These are phyloP conservation scores for Globisporangium iwayamae DNA, from an alignment of 352 stramenopile species.

Conservation along the genomic window DNA sequence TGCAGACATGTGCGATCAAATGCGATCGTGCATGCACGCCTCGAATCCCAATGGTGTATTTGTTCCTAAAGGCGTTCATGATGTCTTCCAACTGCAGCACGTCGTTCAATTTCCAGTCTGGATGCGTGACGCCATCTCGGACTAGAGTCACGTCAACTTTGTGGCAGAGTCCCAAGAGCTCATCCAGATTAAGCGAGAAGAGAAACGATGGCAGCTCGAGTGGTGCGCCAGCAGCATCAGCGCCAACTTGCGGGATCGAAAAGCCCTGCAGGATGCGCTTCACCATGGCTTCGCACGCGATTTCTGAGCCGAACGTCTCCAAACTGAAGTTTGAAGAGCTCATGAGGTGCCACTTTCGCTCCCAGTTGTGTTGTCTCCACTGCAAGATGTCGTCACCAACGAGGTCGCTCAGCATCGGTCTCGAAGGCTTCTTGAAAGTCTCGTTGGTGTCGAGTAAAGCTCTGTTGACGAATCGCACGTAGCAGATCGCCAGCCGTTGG, in stretches of 20 bases:
- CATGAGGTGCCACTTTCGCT: conserved; percentile 5
- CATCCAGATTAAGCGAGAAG: conserved; percentile 7
- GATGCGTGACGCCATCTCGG: conserved; percentile 18
- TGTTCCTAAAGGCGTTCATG: conserved; percentile 14
- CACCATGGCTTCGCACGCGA: conserved; percentile 10
- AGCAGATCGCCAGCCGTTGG: conserved; percentile 13
- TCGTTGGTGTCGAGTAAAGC: not conserved
- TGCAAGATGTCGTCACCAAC: not conserved
- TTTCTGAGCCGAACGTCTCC: not conserved
- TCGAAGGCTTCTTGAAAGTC: not conserved
- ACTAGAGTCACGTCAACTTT: conserved; percentile 29
- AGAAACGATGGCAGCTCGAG: conserved; percentile 2
- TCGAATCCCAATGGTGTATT: conserved; percentile 31
- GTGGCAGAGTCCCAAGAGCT: conserved; percentile 17
- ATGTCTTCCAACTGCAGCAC: conserved; percentile 16
- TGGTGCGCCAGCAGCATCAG: not conserved
- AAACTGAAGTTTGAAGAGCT: not conserved
- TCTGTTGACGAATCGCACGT: conserved; percentile 3
- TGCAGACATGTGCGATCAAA: conserved; percentile 13
- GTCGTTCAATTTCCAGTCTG: conserved; percentile 9
- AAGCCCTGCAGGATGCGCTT: conserved; percentile 13
- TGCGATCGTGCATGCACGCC: conserved; percentile 25
- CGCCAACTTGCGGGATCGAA: conserved; percentile 20
- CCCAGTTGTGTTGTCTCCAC: conserved; percentile 14
- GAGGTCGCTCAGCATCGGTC: not conserved